Evolutionary conservation across 1,284 basidiomycete species (phyloP).

Genomic region (Papiliotrema terrestris): DNA sequence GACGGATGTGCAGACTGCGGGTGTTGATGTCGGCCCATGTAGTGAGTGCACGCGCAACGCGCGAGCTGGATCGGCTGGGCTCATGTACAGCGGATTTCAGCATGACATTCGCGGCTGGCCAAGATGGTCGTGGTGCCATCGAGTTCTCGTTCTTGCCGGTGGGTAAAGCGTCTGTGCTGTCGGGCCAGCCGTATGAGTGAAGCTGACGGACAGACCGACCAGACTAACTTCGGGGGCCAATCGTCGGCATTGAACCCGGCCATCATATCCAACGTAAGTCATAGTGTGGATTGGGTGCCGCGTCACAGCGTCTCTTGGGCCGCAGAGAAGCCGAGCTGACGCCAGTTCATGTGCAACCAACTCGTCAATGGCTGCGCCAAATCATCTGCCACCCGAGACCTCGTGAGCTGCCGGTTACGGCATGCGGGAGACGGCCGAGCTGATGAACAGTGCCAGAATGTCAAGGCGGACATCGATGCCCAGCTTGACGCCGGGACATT

Average conservation of each 20-base stretch:
- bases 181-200: not conserved
- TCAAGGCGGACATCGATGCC: conserved; percentile 24
- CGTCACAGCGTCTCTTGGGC: no score
- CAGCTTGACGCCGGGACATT: conserved; percentile 21
- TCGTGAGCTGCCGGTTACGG: conserved; percentile 6
- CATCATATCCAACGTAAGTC: conserved; percentile 54
- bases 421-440: not conserved
- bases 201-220: conserved; percentile 12
- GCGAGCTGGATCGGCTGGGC: not conserved
- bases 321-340: no score
- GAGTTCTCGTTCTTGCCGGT: conserved; percentile 33
- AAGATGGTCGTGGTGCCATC: conserved; percentile 60
- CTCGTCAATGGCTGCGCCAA: conserved; percentile 42
- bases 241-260: conserved; percentile 54
- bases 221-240: conserved; percentile 22
- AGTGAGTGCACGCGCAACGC: conserved; percentile 8
- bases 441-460: conserved; percentile 16
- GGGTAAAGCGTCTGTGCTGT: not conserved
- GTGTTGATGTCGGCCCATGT: conserved; percentile 21
- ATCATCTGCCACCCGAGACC: conserved; percentile 21
- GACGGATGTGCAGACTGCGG: conserved; percentile 3
- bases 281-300: no score
- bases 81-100: conserved; percentile 34
- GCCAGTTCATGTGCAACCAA: conserved; percentile 36
- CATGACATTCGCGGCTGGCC: conserved; percentile 60